Base-by-base conservation (phyloP, 169 alveolate genomes). In the Plasmodium vinckei region DNA sequence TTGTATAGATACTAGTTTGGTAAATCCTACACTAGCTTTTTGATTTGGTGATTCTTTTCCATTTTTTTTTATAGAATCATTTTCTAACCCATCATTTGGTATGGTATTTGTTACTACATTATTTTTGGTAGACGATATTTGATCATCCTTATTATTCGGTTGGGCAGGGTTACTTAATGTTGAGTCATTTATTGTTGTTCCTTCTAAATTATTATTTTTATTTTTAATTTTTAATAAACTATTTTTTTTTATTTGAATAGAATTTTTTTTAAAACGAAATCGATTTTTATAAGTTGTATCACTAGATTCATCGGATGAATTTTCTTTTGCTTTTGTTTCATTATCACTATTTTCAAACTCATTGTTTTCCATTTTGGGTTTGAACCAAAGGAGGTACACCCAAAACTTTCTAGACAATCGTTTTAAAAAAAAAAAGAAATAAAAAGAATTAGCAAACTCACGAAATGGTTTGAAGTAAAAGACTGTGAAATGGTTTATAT, bases 161-260 rank as follows among this genome's bases (percentile, higher is more conserved):
- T 33, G 59, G 25, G 53, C 72, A 49, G 27, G 13, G 5, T 64
- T 71, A 13, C 59, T 19, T 12, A 72, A 49, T 47, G 3, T 44
- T 25, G 73, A 44, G 23, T 49, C 87, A 25, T 60, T 72, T 39
- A 17, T 67, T 23, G 53, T 87, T 0, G 42, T 70, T 72, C n/a
- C 33, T 67, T 33, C 27, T 57, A 44, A 51, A 46, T 72, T 69
- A 70, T 17, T 19, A 49, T 51, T 87, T 59, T 59, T 73, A 70
- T 67, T 13, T 46, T 65, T 87, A 12, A 10, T 64, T 67, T 70
- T 68, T 56, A 72, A 17, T 47, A 68, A n/a, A 25, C 77, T 87
- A 42, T 73, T 60, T 21, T 68, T 71, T 87, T 72, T 67, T 57
- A 65, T 63, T 70, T 64, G 75, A 39, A 68, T 87, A 2, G 87